phyloP scores from a whole-genome alignment of 2,329 filamentous ascomycete species.

The Diplodia seriata region DNA sequence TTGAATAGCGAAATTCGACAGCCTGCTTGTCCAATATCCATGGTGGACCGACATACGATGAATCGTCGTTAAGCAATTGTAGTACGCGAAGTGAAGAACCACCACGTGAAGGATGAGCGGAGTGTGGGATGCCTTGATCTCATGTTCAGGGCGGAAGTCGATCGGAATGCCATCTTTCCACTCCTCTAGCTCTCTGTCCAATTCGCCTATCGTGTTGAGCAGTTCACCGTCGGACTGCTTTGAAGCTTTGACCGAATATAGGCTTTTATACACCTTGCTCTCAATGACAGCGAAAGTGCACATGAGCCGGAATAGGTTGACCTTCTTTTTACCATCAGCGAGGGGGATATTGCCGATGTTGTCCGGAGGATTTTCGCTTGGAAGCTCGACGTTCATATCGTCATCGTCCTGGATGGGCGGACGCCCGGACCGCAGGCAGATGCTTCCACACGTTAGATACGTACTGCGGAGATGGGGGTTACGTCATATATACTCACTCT shows the following conservation, averaged over 20 bases:
- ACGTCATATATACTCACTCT: constrained; percentile 58
- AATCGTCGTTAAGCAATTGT: constrained; percentile 96
- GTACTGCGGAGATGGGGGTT: background rate
- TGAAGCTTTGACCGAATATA: constrained; percentile 91
- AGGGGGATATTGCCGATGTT: constrained; percentile 95
- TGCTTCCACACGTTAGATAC: constrained; percentile 50
- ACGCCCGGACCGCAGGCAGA: constrained; percentile 74
- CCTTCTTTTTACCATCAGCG: constrained; percentile 85
- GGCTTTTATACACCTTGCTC: constrained; percentile 88
- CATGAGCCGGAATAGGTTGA: constrained; percentile 94
- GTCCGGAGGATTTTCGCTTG: constrained; percentile 86
- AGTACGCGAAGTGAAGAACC: constrained; percentile 94
- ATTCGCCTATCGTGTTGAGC: constrained; percentile 91
- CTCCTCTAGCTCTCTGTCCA: constrained; percentile 81
- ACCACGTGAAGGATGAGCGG: constrained; percentile 94
- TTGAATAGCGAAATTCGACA: constrained; percentile 95
- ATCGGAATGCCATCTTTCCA: constrained; percentile 97
- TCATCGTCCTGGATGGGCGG: constrained; percentile 77
- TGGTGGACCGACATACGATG: constrained; percentile 98
- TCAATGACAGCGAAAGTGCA: constrained; percentile 91
- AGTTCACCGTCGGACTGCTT: constrained; percentile 93
- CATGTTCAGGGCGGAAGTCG: constrained; percentile 95
- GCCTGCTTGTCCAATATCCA: constrained; percentile 94
- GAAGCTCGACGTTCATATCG: constrained; percentile 95
- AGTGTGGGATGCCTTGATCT: constrained; percentile 91